Base-by-base conservation (phyloP, 1,284 basidiomycete genomes). In the Cerioporus squamosus region DNA sequence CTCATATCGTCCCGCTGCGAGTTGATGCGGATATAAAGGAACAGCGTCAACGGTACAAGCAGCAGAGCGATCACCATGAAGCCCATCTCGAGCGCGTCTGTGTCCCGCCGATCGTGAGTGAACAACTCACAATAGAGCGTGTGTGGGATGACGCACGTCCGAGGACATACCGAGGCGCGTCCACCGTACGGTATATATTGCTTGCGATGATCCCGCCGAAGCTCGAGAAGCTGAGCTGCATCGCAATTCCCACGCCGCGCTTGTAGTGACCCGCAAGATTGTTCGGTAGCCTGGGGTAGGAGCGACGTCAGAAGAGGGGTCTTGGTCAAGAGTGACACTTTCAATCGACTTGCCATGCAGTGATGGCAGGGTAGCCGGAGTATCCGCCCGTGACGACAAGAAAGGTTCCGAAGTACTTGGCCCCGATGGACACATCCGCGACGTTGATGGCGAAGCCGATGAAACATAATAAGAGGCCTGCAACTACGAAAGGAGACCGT, bases 361-460 rank as follows among this genome's bases (percentile, higher is more conserved):
- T 78, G 4, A 88, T 73, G 17, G 85, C 86, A 5, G 88, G 88
- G 68, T 87, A 81, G 0, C 80, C 77, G 1, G 81, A 80, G 63
- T 90, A 90, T 40, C 78, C 77, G 18, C 87, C 88, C 0, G 76
- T 75, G 12, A 87, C 86, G 49, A 80, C 79, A 54, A 86, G 79
- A 75, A 84, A 90, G 0, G 82, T 86, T 1, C 86, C 87, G 63
- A 89, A 87, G 66, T 88, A 90, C 70, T 88, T 88, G 18, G 76
- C 81, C 5, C 82, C 82, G 42, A 70, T 68, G 1, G 78, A 62
- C 0, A 73, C 82, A 31, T 76, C 68, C 9, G 82, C 79, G 46
- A 90, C 84, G 65, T 89, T 87, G 73, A 91, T 90, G 0, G 77
- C 67, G 66, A 86, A 89, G 0, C 90, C 89, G 36, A 87, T 75